Base-by-base conservation (phyloP, 1,284 basidiomycete genomes). In the Cutaneotrichosporon cavernicola region DNA sequence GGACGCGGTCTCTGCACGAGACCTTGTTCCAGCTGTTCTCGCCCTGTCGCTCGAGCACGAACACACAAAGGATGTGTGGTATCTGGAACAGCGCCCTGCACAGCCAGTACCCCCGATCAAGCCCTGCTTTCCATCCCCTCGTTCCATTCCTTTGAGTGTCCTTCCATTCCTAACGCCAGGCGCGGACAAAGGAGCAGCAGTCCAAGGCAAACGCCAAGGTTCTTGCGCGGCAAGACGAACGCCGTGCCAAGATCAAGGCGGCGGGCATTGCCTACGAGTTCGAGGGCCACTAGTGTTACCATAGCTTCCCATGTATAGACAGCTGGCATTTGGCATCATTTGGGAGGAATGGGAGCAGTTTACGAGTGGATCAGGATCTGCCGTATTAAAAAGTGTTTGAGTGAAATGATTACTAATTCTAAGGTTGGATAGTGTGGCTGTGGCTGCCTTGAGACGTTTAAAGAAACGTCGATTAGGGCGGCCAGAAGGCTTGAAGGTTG, bases 191-290 rank as follows among this genome's bases (percentile, higher is more conserved):
- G 60, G 87, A 88, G 57, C 85, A 93, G 75, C 86, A 90, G 73
- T 80, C 81, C 31, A 70, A 84, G 68, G 88, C 89, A 4, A 85
- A 89, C 66, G 84, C 85, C 62, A 85, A 91, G 58, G 80, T 97
- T 56, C 76, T 96, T 56, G 88, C 87, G 75, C 87, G 92, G 65
- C 90, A 98, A 77, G 84, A 85, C 60, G 83, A 87, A 74, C 88
- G 89, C 70, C 90, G 91, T 75, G 85, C 86, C 52, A 92, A 91
- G 81, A 83, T 99, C 65, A 85, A 86, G 65, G 87, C 88, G 60
- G 82, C 86, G 9, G 96, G 95, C 6, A 97, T 99, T 77, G 86
- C 90, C 58, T 99, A 99, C 76, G 87, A 94, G 70, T 90, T 96
- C 65, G 87, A 88, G 60, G 86, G 85, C 50, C 76, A 79, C 61